Evolutionary conservation across 2,329 filamentous ascomycete genomes (phyloP).

Genomic region (Scedosporium aurantiacum): DNA sequence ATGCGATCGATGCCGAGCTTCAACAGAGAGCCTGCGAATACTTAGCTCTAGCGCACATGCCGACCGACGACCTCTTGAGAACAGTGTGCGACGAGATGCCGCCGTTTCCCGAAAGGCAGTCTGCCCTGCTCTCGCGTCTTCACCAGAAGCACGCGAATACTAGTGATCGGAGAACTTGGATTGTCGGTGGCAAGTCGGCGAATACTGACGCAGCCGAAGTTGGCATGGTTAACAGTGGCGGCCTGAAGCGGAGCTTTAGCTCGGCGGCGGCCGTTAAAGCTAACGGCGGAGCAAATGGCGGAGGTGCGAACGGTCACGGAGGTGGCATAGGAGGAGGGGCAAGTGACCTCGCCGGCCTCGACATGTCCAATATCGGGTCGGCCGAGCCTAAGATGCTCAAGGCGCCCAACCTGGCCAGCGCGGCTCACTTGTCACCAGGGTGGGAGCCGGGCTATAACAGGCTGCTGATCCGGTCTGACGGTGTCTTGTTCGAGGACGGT

Average conservation of each 20-base stretch:
- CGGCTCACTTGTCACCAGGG: slow-evolving; percentile 83
- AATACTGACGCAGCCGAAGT: slow-evolving; percentile 74
- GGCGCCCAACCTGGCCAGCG: slow-evolving; percentile 77
- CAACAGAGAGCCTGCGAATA: slow-evolving; percentile 97
- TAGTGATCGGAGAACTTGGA: slow-evolving; percentile 93
- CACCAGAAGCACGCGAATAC: slow-evolving; percentile 91
- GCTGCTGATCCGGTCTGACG: slow-evolving; percentile 68
- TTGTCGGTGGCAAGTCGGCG: slow-evolving; percentile 92
- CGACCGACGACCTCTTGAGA: slow-evolving; percentile 80
- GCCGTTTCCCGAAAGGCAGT: slow-evolving; percentile 88
- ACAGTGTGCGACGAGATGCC: slow-evolving; percentile 99
- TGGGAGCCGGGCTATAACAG: slow-evolving; percentile 88
- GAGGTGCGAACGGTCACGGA: slow-evolving; percentile 37
- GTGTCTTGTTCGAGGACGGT: slow-evolving; percentile 86
- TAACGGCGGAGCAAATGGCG: slow-evolving; percentile 25
- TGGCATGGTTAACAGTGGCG: slow-evolving; percentile 66
- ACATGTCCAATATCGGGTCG: slow-evolving; percentile 54
- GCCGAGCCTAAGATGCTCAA: slow-evolving; percentile 48
- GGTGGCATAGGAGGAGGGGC: slow-evolving; percentile 23
- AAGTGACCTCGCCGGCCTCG: slow-evolving; percentile 69
- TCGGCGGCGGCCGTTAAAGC: slow-evolving; percentile 39
- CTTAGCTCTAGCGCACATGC: slow-evolving; percentile 69
- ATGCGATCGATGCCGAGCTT: slow-evolving; percentile 87
- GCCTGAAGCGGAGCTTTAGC: slow-evolving; percentile 79
- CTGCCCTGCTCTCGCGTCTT: slow-evolving; percentile 78